Percentiles rank a stretch among this genome's conserved stretches.
phyloP scores from a whole-genome alignment of 352 stramenopile genomes.

The Aphanomyces euteiches region DNA sequence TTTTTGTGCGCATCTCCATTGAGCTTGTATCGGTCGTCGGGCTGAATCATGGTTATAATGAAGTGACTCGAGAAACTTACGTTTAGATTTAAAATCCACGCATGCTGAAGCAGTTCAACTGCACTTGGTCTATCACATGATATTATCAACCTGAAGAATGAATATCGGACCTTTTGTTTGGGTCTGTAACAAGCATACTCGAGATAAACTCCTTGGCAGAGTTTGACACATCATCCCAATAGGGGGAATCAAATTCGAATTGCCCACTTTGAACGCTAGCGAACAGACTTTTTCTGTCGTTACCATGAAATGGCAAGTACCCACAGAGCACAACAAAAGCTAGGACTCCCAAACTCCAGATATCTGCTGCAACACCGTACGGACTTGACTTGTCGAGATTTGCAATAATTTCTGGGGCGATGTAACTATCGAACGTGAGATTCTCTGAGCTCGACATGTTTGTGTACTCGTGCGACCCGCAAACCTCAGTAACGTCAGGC shows the following conservation, averaged over 20 bases:
- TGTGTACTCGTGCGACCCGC: slow-evolving; percentile 21
- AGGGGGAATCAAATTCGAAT: slow-evolving; percentile 84
- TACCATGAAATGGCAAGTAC: slow-evolving; percentile 88
- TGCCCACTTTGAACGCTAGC: slow-evolving; percentile 82
- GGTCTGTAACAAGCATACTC: slow-evolving; percentile 79
- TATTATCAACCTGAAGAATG: background rate
- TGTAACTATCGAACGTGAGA: slow-evolving; percentile 51
- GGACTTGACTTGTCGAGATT: slow-evolving; percentile 39
- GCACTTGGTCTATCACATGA: background rate
- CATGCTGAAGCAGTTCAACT: background rate
- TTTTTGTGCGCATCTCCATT: background rate
- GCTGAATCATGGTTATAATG: background rate
- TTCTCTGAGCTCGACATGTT: slow-evolving; percentile 3
- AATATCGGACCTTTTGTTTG: slow-evolving; percentile 52
- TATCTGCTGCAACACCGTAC: slow-evolving; percentile 75
- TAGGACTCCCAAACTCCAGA: slow-evolving; percentile 83
- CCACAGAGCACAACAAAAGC: slow-evolving; percentile 85
- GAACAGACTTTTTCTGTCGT: slow-evolving; percentile 92
- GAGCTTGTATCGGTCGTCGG: too few species aligned
- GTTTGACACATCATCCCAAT: slow-evolving; percentile 86
- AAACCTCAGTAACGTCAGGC: background rate
- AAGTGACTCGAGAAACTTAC: background rate
- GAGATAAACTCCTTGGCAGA: slow-evolving; percentile 89
- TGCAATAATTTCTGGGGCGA: slow-evolving; percentile 90
- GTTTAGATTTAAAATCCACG: background rate